Conservation (phyloP, 106 monocot species). For the Phalaenopsis aphrodite region DNA sequence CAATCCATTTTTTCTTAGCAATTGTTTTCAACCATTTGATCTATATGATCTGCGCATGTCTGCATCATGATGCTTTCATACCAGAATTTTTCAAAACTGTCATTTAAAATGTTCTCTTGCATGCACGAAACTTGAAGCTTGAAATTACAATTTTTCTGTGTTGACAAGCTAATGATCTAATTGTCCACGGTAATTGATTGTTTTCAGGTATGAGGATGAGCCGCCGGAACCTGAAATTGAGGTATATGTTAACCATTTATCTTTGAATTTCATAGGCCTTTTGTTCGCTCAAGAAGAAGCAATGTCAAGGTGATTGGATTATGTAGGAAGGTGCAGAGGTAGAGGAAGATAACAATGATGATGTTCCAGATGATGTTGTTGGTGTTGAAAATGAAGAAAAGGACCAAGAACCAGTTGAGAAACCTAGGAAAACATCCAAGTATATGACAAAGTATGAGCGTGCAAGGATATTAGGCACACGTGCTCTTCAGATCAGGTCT, state of each 20-base stretch:
- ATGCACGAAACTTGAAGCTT: neutral
- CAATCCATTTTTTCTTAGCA: neutral
- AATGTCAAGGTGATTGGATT: neutral
- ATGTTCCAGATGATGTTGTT: constrained; percentile 57
- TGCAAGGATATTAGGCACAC: constrained; percentile 74
- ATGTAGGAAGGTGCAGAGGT: constrained; percentile 79
- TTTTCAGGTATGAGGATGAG: constrained; percentile 79
- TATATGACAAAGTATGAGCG: constrained; percentile 84
- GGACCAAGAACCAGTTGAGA: constrained; percentile 33
- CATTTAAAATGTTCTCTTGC: neutral
- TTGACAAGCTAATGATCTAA: neutral
- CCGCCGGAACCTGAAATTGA: constrained; percentile 94
- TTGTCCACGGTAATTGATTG: neutral
- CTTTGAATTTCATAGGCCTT: neutral
- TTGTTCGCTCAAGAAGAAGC: neutral
- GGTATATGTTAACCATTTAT: constrained; percentile 16
- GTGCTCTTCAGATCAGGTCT: constrained; percentile 72
- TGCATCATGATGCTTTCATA: neutral
- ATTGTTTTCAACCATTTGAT: neutral
- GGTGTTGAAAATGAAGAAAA: constrained; percentile 50
- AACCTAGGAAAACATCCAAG: constrained; percentile 59
- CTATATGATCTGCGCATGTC: neutral
- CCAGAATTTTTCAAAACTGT: neutral
- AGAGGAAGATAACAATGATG: constrained; percentile 67
- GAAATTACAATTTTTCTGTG: neutral